Evolutionary conservation across 768 basidiomycete species (phyloP), one percentile per base, ranked within the genome.

Genomic region (Auriscalpium vulgare): DNA sequence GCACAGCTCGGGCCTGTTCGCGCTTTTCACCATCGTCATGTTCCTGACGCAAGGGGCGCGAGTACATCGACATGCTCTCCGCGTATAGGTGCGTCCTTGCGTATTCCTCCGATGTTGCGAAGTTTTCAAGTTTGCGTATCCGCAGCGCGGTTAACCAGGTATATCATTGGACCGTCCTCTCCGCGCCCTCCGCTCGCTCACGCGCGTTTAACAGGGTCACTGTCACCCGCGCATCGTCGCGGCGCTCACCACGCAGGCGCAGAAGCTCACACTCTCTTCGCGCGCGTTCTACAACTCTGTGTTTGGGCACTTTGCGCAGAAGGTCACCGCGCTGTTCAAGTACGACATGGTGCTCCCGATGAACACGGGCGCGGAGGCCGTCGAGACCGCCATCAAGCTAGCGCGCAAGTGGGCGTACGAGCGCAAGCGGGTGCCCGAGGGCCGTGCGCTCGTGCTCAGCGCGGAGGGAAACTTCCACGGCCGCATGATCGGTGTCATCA

Each of bases 281-380:
- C 81, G 97, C 58, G 97, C 97, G 0, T 98, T 99, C 77, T 92
- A 97, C 76, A 97, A 95, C 65, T 85, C 85, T 48, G 79, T 87
- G 60, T 91, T 99, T 62, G 94, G 93, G 0, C 78, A 75, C n/a
- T 99, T 94, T 69, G 92, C 94, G 1, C 78, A 89, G 73, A 80
- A 83, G 69, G 77, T 97, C 57, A 91, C 88, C 1, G 74, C 82
- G 56, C 81, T 89, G 72, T 93, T 95, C 66, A 87, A 86, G 11
- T 97, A 89, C 69, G 95, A 95, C 59, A 94, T 93, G 85, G 92
- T 97, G 2, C 77, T 98, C 9, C 95, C 95, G 21, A 97, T 98
- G 94, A 99, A 99, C 78, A 98, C 95, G 1, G 95, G 95, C 47
- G 94, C 94, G 1, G 97, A 99, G 67, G 97, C 97, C 8, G 97